Base-by-base conservation (phyloP, 768 basidiomycete genomes). In the Collybiopsis confluens region DNA sequence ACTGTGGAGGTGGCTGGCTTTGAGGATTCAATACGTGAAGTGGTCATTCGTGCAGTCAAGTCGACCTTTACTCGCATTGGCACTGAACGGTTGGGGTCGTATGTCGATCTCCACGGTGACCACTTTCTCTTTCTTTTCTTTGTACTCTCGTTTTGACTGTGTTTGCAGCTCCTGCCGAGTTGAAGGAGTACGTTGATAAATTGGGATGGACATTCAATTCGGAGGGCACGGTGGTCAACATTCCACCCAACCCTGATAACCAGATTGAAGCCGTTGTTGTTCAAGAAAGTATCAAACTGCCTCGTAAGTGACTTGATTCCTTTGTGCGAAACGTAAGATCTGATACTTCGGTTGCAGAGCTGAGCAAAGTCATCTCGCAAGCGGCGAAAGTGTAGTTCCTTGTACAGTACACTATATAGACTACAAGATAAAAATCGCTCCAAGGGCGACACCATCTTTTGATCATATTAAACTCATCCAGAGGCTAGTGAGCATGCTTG, bases 221-320 rank as follows among this genome's bases (percentile, higher is more conserved):
- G 15, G 67, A 76, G 15, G 75, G 73, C 1, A 78, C 77, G 6
- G 79, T 84, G n/a, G 75, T 92, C 48, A 72, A 68, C 15, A 73
- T 93, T 52, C 91, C 92, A 21, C 79, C 84, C 41, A 93, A 92
- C 67, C 86, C 87, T 13, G 91, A 93, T 69, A 93, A 93, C 67
- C 89, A 90, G 62, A 89, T 92, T 60, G 85, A 88, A 62, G 88
- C 91, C 0, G 87, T 88, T 1, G 78, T 93, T 45, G 86, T 92
- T 23, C 89, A 90, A 67, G 91, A 93, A 69, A 81, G 76, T 60
- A 85, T 93, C 62, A 86, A 84, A 65, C 73, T 93, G 58, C 81
- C 85, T 54, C 91, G 91, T 92, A 71, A 59, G 90, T 76, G 16
- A n/a, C 15, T 20, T 13, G 35, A 48, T 21, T 36, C 51, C 36